Evolutionary conservation across 768 basidiomycete species (phyloP), one percentile per base, ranked within the genome.

Genomic region (Gloeostereum incarnatum): DNA sequence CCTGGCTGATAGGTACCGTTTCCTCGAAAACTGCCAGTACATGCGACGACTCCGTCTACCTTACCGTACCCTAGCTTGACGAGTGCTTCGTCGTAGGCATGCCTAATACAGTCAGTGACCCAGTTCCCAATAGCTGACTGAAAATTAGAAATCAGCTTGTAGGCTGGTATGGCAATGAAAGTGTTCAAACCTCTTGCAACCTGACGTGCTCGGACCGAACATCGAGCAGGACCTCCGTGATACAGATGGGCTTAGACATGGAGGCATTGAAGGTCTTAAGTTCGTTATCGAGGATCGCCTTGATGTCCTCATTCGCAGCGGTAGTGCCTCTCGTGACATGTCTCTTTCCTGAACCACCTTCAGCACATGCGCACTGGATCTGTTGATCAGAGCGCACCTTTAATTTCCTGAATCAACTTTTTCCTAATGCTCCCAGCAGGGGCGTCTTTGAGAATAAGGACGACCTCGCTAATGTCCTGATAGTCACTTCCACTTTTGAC

Each of bases 401-500:
- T 56, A 26, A 76, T 45, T 13, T 54, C 49, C 38, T 55, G 62
- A 46, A 80, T 68, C 5, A 69, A 53, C 43, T 71, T 71, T 39
- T 47, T 54, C 35, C 78, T 61, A 3, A 73, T 52, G 40, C 66
- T 68, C 2, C 66, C 69, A 22, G 58, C 49, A 5, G 74, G 64
- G 4, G 69, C 56, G 43, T 71, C 62, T 13, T 59, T 53, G 8
- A 81, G 61, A 37, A 68, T 68, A 19, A 81, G 51, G 0, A 55
- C 54, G 19, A 78, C 58, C 35, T 76, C 72, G 22, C 75, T 74
- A 20, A 81, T 54, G 41, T 81, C 79, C 32, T 74, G 62, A 48
- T 81, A 81, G 51, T 81, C 78, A 1, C 75, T 79, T n/a, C 78
- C 78, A 45, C 75, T 77, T 52, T 81, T 81, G 43, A 80, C 61